These are phyloP conservation scores for Cyberlindnera euphorbiiphila DNA, from an alignment of 805 yeast species.

Conservation along the genomic window DNA sequence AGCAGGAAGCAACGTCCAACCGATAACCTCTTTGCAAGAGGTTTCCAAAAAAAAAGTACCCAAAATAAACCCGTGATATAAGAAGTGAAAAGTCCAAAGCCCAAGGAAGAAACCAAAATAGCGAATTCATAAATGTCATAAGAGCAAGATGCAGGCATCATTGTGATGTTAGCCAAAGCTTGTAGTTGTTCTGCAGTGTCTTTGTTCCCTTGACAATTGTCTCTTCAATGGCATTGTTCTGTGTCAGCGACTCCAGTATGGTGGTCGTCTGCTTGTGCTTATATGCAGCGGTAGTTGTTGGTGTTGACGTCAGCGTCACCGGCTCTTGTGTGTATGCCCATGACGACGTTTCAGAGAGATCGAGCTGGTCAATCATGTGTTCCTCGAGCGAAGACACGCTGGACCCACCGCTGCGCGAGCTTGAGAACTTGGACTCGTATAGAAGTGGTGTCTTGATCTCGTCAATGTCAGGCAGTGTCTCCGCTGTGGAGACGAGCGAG, in stretches of 20 bases:
- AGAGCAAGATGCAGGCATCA: not conserved
- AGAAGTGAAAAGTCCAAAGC: too few relatives aligned
- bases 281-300: not conserved
- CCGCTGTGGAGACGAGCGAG: constrained; percentile 20
- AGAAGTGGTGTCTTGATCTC: constrained; percentile 26
- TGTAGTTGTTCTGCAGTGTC: constrained; percentile 26
- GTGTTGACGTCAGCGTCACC: not conserved
- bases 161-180: constrained; percentile 22
- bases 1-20: too few relatives aligned
- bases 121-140: not conserved
- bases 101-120: too few relatives aligned
- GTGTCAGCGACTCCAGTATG: constrained; percentile 5
- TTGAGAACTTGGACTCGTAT: constrained; percentile 24
- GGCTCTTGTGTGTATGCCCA: not conserved
- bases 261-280: too few relatives aligned
- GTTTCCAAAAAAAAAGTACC: not conserved
- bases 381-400: constrained; percentile 20
- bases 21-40: too few relatives aligned
- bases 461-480: constrained; percentile 17
- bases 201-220: constrained; percentile 24
- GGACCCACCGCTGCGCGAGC: constrained; percentile 15
- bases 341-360: constrained; percentile 8
- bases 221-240: constrained; percentile 15
- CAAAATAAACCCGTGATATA: not conserved
- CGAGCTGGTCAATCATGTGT: constrained; percentile 23